These are phyloP conservation scores for Chlorella sorokiniana DNA, from an alignment of 139 green algal species.

Conservation along the genomic window DNA sequence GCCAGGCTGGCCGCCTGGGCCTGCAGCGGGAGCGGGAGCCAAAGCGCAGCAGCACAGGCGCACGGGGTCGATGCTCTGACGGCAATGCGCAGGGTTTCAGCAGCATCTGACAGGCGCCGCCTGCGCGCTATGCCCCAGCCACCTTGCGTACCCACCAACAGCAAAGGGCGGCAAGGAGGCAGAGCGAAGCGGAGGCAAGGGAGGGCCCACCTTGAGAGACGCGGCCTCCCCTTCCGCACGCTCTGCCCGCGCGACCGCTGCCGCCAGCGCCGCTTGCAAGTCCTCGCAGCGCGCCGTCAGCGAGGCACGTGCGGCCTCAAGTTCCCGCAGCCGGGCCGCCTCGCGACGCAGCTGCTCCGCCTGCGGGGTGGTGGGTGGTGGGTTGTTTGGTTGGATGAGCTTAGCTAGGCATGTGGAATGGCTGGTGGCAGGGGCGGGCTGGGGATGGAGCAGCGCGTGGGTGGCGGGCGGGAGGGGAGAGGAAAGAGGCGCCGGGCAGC, in stretches of 20 bases:
- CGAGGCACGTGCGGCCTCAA: conserved; percentile 20
- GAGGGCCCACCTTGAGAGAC: conserved; percentile 12
- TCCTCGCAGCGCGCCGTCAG: not conserved
- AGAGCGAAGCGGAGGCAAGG: too few species aligned
- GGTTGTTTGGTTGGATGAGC: too few species aligned
- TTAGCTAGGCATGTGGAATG: too few species aligned
- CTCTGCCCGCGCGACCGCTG: conserved; percentile 16
- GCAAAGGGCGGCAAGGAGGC: too few species aligned
- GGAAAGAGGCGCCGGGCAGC: not conserved
- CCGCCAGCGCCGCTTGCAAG: not conserved
- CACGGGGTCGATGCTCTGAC: not conserved
- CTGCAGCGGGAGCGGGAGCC: not conserved
- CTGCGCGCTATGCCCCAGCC: too few species aligned
- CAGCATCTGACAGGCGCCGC: too few species aligned
- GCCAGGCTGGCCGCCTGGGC: conserved; percentile 31
- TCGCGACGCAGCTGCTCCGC: conserved; percentile 39
- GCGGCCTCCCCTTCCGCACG: conserved; percentile 26
- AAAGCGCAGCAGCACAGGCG: not conserved
- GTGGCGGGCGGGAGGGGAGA: not conserved
- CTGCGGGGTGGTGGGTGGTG: conserved; percentile 25
- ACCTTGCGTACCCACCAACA: too few species aligned
- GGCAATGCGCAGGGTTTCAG: not conserved
- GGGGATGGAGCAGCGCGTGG: too few species aligned
- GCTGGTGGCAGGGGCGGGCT: too few species aligned
- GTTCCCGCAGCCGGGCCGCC: conserved; percentile 32